Base-by-base conservation (phyloP, 225 moss, liverwort and hornwort species). In the Neckera pumila region DNA sequence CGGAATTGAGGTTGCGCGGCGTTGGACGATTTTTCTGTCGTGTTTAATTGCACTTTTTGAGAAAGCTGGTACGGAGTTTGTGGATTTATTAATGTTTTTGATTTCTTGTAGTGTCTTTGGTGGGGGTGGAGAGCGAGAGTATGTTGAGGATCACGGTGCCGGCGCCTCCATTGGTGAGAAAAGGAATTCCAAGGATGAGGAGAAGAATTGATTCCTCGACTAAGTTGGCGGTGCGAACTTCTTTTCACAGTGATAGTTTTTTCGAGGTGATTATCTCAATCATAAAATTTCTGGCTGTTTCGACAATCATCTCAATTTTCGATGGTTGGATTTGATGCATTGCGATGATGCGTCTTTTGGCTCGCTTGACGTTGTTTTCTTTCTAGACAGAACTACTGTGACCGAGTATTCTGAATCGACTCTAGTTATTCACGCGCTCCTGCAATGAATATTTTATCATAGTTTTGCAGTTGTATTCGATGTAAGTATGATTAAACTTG, bases 51-150 rank as follows among this genome's bases (percentile, higher is more conserved):
- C 17, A 58, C 85, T 42, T 76, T 81, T 59, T 28, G 62, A 33
- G 69, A 36, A 30, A 56, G 56, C 23, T 73, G 17, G 62, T 51
- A 19, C 21, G 27, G 78, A 89, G 67, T 75, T 8, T 18, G 36
- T 77, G 86, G 19, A 27, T 49, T 64, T n/a, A 4, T 71, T 38
- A 45, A 49, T 34, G 61, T 17, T n/a, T 58, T 49, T 66, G 15
- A 42, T 54, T 5, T 60, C 82, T 58, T 89, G 60, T 81, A 91
- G 92, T 89, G 62, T 89, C n/a, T 26, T 77, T 86, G 83, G 83
- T 70, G 74, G 90, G 90, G 86, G 90, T 90, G 87, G 89, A 93
- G 86, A 89, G 88, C 77, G 90, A 92, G 84, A 76, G 71, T 88
- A 14, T 88, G 72, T 40, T 91, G 70, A 89, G 69, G 79, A 87